Evolutionary conservation across 768 basidiomycete genomes (phyloP).

Genomic region (Coprinellus aureogranulatus): DNA sequence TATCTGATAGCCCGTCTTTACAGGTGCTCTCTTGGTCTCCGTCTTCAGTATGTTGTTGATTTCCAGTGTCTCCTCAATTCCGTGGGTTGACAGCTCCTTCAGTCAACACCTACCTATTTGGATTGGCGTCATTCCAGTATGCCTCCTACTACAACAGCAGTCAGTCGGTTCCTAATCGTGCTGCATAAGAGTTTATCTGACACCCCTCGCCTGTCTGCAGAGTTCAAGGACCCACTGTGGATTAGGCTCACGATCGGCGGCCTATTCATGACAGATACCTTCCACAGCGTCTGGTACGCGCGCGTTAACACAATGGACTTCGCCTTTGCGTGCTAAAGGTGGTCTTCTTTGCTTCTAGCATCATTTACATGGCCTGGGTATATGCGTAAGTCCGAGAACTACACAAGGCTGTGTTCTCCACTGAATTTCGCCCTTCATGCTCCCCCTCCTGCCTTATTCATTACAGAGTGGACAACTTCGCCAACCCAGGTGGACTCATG

Average conservation of each 20-base stretch:
- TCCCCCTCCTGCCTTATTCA: neutral
- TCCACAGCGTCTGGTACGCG: slow-evolving; percentile 5
- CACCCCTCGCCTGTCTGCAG: neutral
- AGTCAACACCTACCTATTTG: slow-evolving; percentile 9
- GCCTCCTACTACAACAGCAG: slow-evolving; percentile 3
- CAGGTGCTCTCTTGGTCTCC: neutral
- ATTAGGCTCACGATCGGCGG: neutral
- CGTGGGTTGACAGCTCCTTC: neutral
- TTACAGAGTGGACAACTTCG: neutral
- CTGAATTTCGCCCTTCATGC: neutral
- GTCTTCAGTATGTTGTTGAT: neutral
- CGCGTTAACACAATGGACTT: too few species aligned
- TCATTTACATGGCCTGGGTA: slow-evolving; percentile 9
- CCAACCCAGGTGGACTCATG: neutral
- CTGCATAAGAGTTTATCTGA: neutral
- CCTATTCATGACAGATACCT: slow-evolving; percentile 6
- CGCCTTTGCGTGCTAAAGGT: neutral
- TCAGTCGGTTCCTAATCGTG: neutral
- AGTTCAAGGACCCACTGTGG: neutral
- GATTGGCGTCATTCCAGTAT: slow-evolving; percentile 5
- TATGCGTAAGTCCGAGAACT: slow-evolving; percentile 3
- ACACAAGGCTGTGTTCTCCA: neutral
- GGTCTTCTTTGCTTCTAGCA: neutral
- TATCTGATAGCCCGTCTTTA: too few species aligned
- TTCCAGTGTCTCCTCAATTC: neutral